These are phyloP conservation scores for Aegilops umbellulata DNA, from an alignment of 176 grass and related monocot species.

Conservation along the genomic window DNA sequence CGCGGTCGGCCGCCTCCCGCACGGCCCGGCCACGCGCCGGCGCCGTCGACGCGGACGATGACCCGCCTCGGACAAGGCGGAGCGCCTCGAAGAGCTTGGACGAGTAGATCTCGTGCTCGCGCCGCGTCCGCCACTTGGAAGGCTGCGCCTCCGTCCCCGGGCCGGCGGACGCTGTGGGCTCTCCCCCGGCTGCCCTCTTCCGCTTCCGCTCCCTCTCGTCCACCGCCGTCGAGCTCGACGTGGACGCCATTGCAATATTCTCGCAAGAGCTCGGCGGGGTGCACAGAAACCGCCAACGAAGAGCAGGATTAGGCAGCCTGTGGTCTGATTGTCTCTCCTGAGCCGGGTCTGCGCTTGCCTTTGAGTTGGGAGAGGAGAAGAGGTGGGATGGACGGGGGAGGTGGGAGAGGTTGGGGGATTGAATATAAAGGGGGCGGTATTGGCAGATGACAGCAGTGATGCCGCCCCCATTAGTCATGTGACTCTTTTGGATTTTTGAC, in stretches of 20 bases:
- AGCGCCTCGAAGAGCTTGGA: conserved; percentile 85
- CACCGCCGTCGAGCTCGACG: conserved; percentile 27
- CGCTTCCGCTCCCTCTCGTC: conserved; percentile 32
- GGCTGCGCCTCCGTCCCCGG: background rate
- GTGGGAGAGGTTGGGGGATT: conserved; percentile 35
- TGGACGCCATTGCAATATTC: conserved; percentile 50
- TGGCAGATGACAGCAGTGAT: conserved; percentile 20
- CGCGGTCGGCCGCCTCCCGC: conserved; percentile 81
- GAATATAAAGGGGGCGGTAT: conserved; percentile 49
- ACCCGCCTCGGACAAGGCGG: conserved; percentile 48
- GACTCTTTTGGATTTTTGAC: conserved; percentile 36
- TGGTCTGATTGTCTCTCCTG: background rate
- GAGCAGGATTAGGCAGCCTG: background rate
- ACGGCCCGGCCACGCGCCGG: conserved; percentile 47
- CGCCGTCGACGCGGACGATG: background rate
- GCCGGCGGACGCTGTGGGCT: conserved; percentile 7
- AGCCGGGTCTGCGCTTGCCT: background rate
- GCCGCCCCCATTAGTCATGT: conserved; percentile 31
- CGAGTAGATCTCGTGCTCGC: conserved; percentile 81
- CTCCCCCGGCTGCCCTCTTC: conserved; percentile 35
- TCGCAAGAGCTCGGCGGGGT: background rate
- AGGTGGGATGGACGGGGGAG: conserved; percentile 17
- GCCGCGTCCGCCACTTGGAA: conserved; percentile 74
- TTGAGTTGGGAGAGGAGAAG: background rate
- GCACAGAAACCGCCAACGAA: background rate